phyloP scores from a whole-genome alignment of 1,284 basidiomycete genomes.

The Sphaerobolus stellatus region DNA sequence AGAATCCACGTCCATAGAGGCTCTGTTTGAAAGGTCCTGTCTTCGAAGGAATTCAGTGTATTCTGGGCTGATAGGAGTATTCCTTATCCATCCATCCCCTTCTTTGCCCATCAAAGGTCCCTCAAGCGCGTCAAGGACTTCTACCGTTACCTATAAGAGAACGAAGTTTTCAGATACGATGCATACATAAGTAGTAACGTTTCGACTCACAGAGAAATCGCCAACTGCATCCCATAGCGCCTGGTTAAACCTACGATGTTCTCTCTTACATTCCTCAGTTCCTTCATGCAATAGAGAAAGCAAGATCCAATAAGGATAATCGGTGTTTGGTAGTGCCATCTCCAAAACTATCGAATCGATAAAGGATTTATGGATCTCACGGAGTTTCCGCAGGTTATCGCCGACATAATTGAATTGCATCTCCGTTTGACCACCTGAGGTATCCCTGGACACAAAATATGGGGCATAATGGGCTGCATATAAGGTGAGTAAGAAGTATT shows the following conservation, averaged over 20 bases:
- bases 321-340: slow-evolving; percentile 65
- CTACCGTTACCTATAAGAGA: slow-evolving; percentile 50
- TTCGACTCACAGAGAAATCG: slow-evolving; percentile 61
- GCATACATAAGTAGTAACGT: background rate
- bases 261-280: slow-evolving; percentile 64
- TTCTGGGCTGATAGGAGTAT: slow-evolving; percentile 51
- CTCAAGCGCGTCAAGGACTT: slow-evolving; percentile 63
- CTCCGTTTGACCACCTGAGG: slow-evolving; percentile 41
- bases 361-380: slow-evolving; percentile 66
- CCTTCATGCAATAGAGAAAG: slow-evolving; percentile 66
- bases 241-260: slow-evolving; percentile 72
- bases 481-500: slow-evolving; percentile 18
- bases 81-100: slow-evolving; percentile 48
- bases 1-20: slow-evolving; percentile 46
- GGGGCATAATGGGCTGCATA: slow-evolving; percentile 58
- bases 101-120: slow-evolving; percentile 53
- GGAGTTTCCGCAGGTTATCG: slow-evolving; percentile 33
- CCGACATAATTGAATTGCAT: slow-evolving; percentile 60
- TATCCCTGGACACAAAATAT: slow-evolving; percentile 58
- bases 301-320: slow-evolving; percentile 61
- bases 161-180: background rate
- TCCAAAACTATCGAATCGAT: slow-evolving; percentile 78
- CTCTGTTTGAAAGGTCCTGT: slow-evolving; percentile 62
- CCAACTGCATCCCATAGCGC: slow-evolving; percentile 74
- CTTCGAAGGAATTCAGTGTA: slow-evolving; percentile 55